Base-by-base conservation (phyloP, 1,284 basidiomycete genomes). In the Apiotrichum laibachii region DNA sequence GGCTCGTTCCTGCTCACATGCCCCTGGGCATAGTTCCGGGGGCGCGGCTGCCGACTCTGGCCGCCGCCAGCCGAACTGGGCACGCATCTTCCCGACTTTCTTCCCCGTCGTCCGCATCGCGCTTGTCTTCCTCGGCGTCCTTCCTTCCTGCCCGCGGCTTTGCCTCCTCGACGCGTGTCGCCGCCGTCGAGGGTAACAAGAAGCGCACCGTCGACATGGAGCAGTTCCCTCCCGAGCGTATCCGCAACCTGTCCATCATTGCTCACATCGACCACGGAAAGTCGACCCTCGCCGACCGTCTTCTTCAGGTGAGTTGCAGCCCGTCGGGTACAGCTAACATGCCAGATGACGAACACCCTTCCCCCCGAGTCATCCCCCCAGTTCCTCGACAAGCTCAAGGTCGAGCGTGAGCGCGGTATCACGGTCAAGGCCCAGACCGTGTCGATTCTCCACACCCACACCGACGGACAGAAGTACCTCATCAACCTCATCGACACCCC, bases 401-500 rank as follows among this genome's bases (percentile, higher is more conserved):
- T 96, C 75, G 75, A 75, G 68, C 71, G 75, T 57, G 75, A 99
- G 76, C 84, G 95, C 46, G 95, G 76, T 1, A 78, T 81, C 57
- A 81, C 77, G 80, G 92, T 94, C 70, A 92, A 94, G 78, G 91
- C 91, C 5, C 90, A 94, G 78, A 94, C 90, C 2, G 92, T 90
- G 9, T 93, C 89, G 85, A 95, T 97, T 88, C 80, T 94, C 59
- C 82, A 89, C 72, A 66, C 70, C 49, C 82, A 89, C 72, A 69
- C 80, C 13, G 75, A 83, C 50, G 84, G 83, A 7, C 79, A 81
- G 40, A 80, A 80, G 21, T 88, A 89, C 71, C 82, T 99, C 51
- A 84, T 99, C 65, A 99, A 99, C 77, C 82, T 99, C 39, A 95
- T 99, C 69, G 95, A 99, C 75, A 99, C 96, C 0, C 95, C 95